These are phyloP conservation scores for Chalara sp. DNA, from an alignment of 2,329 filamentous ascomycete genomes.

Conservation along the genomic window DNA sequence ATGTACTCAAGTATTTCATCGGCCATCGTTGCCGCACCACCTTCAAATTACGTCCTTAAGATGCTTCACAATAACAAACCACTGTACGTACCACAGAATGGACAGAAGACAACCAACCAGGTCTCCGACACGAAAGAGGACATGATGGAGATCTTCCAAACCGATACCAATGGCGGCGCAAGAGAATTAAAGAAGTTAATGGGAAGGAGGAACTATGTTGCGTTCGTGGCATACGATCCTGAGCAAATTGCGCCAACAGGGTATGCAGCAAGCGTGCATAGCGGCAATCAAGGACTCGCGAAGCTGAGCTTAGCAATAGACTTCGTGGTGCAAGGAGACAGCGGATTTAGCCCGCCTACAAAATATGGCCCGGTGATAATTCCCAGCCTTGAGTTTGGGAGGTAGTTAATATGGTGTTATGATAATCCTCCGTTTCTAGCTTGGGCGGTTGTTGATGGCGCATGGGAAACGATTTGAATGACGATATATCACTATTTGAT, in stretches of 20 bases:
- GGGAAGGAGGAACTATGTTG: slow-evolving; percentile 86
- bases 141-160: slow-evolving; percentile 99
- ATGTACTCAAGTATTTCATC: slow-evolving; percentile 99
- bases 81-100: slow-evolving; percentile 86
- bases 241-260: slow-evolving; percentile 44
- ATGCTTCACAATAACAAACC: slow-evolving; percentile 93
- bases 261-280: slow-evolving; percentile 25
- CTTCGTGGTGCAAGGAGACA: slow-evolving; percentile 93
- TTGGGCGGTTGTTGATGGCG: too few relatives aligned
- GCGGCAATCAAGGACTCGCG: slow-evolving; percentile 39
- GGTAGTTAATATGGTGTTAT: slow-evolving; percentile 30
- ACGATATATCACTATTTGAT: background rate
- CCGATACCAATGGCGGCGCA: slow-evolving; percentile 76
- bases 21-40: slow-evolving; percentile 84
- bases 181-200: slow-evolving; percentile 88
- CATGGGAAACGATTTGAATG: too few relatives aligned
- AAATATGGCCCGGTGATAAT: slow-evolving; percentile 98
- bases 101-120: slow-evolving; percentile 67
- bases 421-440: too few relatives aligned
- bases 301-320: slow-evolving; percentile 87
- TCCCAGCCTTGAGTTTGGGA: slow-evolving; percentile 73
- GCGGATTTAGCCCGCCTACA: slow-evolving; percentile 70
- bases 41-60: slow-evolving; percentile 79
- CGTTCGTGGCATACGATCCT: slow-evolving; percentile 90
- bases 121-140: slow-evolving; percentile 95